A percentile compares a stretch with the other conserved stretches of the same genome.
phyloP scores from a whole-genome alignment of 306 rosid species.

The Erythrophleum fordii region DNA sequence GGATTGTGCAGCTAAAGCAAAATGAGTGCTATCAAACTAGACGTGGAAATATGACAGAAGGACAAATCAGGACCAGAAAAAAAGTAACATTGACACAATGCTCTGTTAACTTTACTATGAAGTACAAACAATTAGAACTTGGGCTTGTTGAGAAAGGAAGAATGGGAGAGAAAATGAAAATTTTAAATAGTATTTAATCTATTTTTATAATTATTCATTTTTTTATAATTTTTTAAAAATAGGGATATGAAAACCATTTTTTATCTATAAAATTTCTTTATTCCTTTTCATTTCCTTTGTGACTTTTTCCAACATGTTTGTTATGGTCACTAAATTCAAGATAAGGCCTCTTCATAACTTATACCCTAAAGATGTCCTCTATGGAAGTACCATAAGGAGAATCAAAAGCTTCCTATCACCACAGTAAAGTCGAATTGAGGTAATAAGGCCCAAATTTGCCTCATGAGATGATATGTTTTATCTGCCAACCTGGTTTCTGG shows the following conservation, averaged over 20 bases:
- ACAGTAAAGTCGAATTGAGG: not conserved
- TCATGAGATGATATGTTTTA: not conserved
- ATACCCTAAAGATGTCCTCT: not conserved
- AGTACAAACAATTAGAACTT: not conserved
- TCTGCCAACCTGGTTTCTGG: not conserved
- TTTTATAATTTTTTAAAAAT: too few relatives aligned
- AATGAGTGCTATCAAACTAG: too few relatives aligned
- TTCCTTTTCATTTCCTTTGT: too few relatives aligned
- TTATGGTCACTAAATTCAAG: not conserved
- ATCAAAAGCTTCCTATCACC: conserved; percentile 2
- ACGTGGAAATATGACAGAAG: not conserved
- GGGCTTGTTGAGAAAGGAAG: too few relatives aligned
- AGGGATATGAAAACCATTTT: too few relatives aligned
- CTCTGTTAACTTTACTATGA: not conserved
- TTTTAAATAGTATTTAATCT: too few relatives aligned
- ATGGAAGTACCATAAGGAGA: not conserved
- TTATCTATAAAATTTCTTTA: too few relatives aligned
- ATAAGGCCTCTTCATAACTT: not conserved
- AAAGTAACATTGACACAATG: not conserved
- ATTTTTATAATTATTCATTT: too few relatives aligned
- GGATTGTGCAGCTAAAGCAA: too few relatives aligned
- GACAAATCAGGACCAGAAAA: not conserved
- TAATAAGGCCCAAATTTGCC: too few relatives aligned
- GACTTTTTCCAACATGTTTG: not conserved
- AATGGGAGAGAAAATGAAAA: too few relatives aligned